A percentile compares a stretch with the other conserved stretches of the same genome.
Conservation (phyloP, 2,329 filamentous ascomycete species). For the Fusarium sp. region DNA sequence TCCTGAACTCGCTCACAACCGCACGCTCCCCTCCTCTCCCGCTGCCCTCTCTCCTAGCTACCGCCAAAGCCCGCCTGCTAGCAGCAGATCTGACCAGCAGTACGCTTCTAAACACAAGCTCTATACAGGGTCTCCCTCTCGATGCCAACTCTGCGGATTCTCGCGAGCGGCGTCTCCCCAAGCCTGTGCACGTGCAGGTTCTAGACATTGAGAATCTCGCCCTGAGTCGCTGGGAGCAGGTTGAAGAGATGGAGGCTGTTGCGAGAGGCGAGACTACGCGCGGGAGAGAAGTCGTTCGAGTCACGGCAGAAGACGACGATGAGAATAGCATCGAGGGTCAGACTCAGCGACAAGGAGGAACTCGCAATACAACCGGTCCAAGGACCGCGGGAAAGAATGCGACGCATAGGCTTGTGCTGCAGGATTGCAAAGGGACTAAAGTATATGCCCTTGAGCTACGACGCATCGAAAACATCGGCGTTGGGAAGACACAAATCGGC, state of each 20-base stretch:
- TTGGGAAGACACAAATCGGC: conserved; percentile 77
- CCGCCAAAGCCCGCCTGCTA: conserved; percentile 82
- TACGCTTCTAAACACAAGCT: conserved; percentile 59
- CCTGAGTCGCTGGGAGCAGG: conserved; percentile 83
- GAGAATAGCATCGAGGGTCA: conserved; percentile 59
- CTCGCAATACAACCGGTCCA: conserved; percentile 27
- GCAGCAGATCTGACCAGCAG: conserved; percentile 75
- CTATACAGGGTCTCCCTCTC: conserved; percentile 60
- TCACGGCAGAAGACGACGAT: conserved; percentile 60
- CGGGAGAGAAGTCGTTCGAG: conserved; percentile 84
- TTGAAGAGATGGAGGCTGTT: conserved; percentile 81
- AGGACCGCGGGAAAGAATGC: conserved; percentile 56
- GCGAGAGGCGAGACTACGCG: conserved; percentile 78
- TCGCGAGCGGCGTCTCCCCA: conserved; percentile 66
- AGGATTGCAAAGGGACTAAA: conserved; percentile 78
- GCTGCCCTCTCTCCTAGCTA: conserved; percentile 78
- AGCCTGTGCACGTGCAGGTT: conserved; percentile 80
- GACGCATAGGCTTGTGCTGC: conserved; percentile 83
- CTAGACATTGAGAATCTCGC: conserved; percentile 87
- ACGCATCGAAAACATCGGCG: conserved; percentile 71
- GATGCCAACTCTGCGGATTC: conserved; percentile 63
- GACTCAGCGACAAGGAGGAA: conserved; percentile 26
- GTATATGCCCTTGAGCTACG: conserved; percentile 79
- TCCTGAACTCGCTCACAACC: conserved; percentile 72
- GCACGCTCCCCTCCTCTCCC: conserved; percentile 68